Base-by-base conservation (phyloP, 139 green algal genomes). In the Chlamydomonas eustigma region DNA sequence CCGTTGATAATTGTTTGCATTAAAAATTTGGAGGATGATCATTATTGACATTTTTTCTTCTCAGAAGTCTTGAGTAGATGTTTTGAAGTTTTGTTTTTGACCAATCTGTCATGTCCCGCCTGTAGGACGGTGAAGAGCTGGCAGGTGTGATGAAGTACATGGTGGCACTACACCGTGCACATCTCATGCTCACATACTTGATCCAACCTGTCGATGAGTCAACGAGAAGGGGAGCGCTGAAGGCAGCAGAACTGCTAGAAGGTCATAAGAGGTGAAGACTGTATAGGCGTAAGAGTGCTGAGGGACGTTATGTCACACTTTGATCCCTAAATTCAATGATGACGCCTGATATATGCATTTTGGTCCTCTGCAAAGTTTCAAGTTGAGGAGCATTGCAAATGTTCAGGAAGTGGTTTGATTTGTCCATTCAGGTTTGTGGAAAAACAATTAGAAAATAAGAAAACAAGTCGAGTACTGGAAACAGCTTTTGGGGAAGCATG, bases 401-500 rank as follows among this genome's bases (percentile, higher is more conserved):
- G n/a, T n/a, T n/a, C n/a, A n/a, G n/a, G n/a, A n/a, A n/a, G n/a
- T n/a, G n/a, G n/a, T n/a, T n/a, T n/a, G n/a, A n/a, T n/a, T n/a
- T n/a, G 50, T 67, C 6, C 8, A 18, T 80, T 34, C 67, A 86
- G 81, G 36, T 96, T 92, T 76, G 81, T 81, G 52, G 69, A 85
- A 5, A 86, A 91, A 67, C 84, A 94, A 67, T 78, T 94, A 35
- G 78, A 82, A 58, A 96, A 96, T 74, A 87, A 87, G 67, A 95
- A 92, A 76, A 96, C 91, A 18, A 39, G 80, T 8, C 80, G 86
- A 0, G 89, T 93, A 32, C 80, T 96, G 74, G 89, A 88, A 76
- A 81, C 68, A 1, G 81, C 87, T 0, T 94, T 95, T 75, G 88
- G 84, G 0, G 35, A 39, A 3, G 85, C 85, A 33, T 81, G 86